phyloP scores from a whole-genome alignment of 1,284 basidiomycete genomes.

The Malassezia yamatoensis region DNA sequence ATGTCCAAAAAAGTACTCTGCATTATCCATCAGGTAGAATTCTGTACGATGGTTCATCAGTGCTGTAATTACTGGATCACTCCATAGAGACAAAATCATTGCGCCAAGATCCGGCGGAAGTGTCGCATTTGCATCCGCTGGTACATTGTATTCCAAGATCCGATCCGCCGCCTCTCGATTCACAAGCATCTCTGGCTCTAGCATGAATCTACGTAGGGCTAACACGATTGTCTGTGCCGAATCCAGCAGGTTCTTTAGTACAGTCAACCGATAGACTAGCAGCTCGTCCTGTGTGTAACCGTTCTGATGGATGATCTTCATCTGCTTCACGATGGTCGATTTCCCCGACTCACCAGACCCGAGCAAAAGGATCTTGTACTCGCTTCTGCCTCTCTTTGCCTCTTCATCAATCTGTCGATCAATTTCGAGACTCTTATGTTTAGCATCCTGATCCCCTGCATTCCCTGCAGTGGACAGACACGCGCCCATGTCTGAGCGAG shows the following conservation, averaged over 20 bases:
- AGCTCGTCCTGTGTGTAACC: constrained; percentile 77
- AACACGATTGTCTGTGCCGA: constrained; percentile 78
- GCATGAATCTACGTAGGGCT: constrained; percentile 77
- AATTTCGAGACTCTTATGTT: constrained; percentile 49
- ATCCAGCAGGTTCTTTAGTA: constrained; percentile 50
- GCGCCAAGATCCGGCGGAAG: constrained; percentile 54
- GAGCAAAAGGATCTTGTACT: constrained; percentile 86
- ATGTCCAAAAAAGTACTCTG: constrained; percentile 80
- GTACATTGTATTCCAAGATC: constrained; percentile 46
- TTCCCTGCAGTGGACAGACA: constrained; percentile 52
- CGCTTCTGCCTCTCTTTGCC: constrained; percentile 62
- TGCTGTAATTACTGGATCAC: constrained; percentile 74
- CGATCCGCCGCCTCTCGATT: constrained; percentile 60
- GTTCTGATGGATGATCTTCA: constrained; percentile 97
- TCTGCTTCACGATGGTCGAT: constrained; percentile 93
- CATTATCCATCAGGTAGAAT: constrained; percentile 95
- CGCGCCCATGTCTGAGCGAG: constrained; percentile 20
- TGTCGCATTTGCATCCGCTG: constrained; percentile 41
- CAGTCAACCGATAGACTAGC: constrained; percentile 64
- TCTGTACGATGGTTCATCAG: constrained; percentile 78
- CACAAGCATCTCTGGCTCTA: constrained; percentile 66
- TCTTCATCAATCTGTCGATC: constrained; percentile 56
- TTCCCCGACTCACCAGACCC: constrained; percentile 82
- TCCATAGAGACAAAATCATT: constrained; percentile 74
- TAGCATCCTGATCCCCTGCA: constrained; percentile 53